These are phyloP conservation scores for Cordyceps pruinosa DNA, from an alignment of 2,329 filamentous ascomycete species.

Conservation along the genomic window DNA sequence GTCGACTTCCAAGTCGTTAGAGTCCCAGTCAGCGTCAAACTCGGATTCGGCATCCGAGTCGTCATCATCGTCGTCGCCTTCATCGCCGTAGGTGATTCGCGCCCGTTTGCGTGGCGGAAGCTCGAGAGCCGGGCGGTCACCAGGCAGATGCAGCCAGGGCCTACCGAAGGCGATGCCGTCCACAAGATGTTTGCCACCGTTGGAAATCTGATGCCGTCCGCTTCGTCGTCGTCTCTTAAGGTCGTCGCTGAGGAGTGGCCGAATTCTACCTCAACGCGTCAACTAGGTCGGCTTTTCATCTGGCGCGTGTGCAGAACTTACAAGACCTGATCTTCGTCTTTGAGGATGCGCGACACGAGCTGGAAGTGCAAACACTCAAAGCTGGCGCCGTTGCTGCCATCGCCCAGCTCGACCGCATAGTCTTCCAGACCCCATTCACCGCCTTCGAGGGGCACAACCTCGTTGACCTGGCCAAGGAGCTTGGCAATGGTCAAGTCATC, in stretches of 20 bases:
- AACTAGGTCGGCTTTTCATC: not conserved
- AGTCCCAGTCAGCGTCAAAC: conserved; percentile 19
- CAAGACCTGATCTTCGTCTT: conserved; percentile 79
- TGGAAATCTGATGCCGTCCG: conserved; percentile 74
- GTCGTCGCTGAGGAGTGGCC: conserved; percentile 69
- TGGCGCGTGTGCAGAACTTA: conserved; percentile 36
- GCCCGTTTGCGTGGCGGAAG: conserved; percentile 70
- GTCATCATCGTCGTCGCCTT: conserved; percentile 33
- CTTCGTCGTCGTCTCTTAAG: conserved; percentile 63
- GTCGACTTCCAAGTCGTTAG: conserved; percentile 16
- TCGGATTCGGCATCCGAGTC: conserved; percentile 30
- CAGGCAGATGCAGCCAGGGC: conserved; percentile 54
- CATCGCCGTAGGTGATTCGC: conserved; percentile 38
- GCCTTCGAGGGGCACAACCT: conserved; percentile 73
- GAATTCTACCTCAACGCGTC: conserved; percentile 50
- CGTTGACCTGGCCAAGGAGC: conserved; percentile 72
- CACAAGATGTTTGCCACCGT: conserved; percentile 70
- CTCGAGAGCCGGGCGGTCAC: conserved; percentile 56
- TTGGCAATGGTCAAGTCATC: conserved; percentile 64
- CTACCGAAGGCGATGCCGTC: conserved; percentile 83
- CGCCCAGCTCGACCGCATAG: conserved; percentile 71
- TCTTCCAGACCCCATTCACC: conserved; percentile 82
- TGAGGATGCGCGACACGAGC: conserved; percentile 59
- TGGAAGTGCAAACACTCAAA: conserved; percentile 90
- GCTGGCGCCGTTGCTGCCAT: conserved; percentile 41